These are phyloP conservation scores for Lactarius trivialis DNA, from an alignment of 768 basidiomycete species.

Conservation along the genomic window DNA sequence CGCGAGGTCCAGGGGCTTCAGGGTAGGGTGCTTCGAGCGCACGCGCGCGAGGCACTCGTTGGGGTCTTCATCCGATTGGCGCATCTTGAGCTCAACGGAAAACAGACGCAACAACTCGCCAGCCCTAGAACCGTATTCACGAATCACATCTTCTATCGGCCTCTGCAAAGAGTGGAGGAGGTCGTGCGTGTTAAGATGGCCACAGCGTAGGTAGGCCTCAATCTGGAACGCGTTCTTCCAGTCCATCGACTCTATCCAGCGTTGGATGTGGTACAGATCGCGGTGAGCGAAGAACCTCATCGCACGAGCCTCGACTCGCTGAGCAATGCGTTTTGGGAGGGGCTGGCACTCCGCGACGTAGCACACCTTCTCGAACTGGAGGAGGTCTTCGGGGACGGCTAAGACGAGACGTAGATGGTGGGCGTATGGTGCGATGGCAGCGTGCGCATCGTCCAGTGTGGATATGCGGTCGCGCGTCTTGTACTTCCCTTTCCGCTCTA, in stretches of 20 bases:
- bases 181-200: slow-evolving; percentile 54
- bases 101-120: slow-evolving; percentile 51
- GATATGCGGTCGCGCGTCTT: slow-evolving; percentile 55
- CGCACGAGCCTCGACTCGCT: slow-evolving; percentile 41
- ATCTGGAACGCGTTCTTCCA: slow-evolving; percentile 76
- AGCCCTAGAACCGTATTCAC: slow-evolving; percentile 29
- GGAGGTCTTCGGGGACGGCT: slow-evolving; percentile 43
- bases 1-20: slow-evolving; percentile 25
- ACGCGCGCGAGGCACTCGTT: slow-evolving; percentile 42
- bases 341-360: slow-evolving; percentile 38
- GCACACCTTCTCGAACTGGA: slow-evolving; percentile 51
- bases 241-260: slow-evolving; percentile 40
- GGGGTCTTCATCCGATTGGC: slow-evolving; percentile 38
- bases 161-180: slow-evolving; percentile 40
- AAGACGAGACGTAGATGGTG: slow-evolving; percentile 63
- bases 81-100: slow-evolving; percentile 40
- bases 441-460: slow-evolving; percentile 53
- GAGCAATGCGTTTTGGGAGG: slow-evolving; percentile 25
- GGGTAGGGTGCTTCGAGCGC: slow-evolving; percentile 23
- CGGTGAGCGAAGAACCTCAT: slow-evolving; percentile 46
- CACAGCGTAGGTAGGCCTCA: slow-evolving; percentile 60
- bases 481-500: slow-evolving; percentile 30
- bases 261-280: slow-evolving; percentile 40
- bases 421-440: slow-evolving; percentile 57
- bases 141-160: slow-evolving; percentile 38